These are phyloP conservation scores for Hypoxylon sp. DNA, from an alignment of 2,329 filamentous ascomycete genomes.

Conservation along the genomic window DNA sequence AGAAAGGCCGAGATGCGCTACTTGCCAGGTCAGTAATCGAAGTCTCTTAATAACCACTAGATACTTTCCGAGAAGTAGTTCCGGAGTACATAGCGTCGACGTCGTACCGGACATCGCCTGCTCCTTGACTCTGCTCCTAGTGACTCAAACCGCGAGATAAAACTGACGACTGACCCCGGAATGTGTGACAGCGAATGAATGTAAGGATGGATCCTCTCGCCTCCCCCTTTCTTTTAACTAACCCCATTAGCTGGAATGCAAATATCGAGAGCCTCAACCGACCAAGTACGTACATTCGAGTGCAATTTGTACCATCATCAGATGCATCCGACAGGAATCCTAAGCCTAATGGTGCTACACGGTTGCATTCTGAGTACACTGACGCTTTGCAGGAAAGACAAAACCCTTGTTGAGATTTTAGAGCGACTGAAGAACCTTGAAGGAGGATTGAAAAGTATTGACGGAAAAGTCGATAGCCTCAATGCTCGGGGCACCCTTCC, in stretches of 20 bases:
- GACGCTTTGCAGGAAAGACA: conserved; percentile 66
- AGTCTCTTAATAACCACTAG: conserved; percentile 16
- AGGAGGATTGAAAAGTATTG: conserved; percentile 65
- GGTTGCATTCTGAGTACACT: conserved; percentile 36
- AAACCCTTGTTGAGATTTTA: conserved; percentile 71
- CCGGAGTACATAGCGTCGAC: conserved; percentile 12
- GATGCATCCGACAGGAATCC: conserved; percentile 25
- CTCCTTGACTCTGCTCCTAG: conserved; percentile 19
- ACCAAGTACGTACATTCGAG: conserved; percentile 66
- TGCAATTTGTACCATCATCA: conserved; percentile 20
- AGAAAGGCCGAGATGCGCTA: conserved; percentile 69
- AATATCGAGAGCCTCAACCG: conserved; percentile 70
- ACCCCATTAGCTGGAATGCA: conserved; percentile 63
- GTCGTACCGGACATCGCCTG: conserved; percentile 21
- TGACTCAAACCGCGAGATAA: conserved; percentile 20
- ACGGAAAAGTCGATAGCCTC: conserved; percentile 66
- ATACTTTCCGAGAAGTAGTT: conserved; percentile 1
- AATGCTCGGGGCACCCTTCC: conserved; percentile 48
- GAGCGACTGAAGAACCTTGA: conserved; percentile 68
- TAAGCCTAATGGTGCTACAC: conserved; percentile 28
- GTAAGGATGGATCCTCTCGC: conserved; percentile 38
- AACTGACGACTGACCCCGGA: conserved; percentile 29
- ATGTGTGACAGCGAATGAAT: conserved; percentile 49
- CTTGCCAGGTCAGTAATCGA: conserved; percentile 57
- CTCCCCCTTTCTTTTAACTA: conserved; percentile 32